phyloP scores from a whole-genome alignment of 805 yeast species.

The Suhomyces pyralidae region DNA sequence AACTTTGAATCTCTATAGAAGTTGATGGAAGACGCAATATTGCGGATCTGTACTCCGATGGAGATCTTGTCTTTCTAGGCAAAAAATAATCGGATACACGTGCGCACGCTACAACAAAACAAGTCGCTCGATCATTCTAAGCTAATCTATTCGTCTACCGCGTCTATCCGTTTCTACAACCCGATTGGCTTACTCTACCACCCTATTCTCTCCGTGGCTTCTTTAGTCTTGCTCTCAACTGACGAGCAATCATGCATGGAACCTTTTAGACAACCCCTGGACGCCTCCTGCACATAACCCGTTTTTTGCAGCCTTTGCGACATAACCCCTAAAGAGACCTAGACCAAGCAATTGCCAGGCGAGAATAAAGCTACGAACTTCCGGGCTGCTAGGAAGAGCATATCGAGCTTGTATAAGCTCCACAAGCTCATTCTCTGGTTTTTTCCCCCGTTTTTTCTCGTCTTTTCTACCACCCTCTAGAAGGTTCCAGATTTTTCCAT shows the following conservation, averaged over 20 bases:
- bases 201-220: too few relatives aligned
- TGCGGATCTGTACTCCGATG: too few relatives aligned
- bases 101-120: too few relatives aligned
- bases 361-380: background rate
- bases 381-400: background rate
- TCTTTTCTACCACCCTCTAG: constrained; percentile 3
- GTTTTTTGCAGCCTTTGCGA: background rate
- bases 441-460: background rate
- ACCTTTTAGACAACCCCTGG: background rate
- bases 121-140: too few relatives aligned
- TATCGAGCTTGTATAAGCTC: background rate
- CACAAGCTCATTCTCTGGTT: background rate
- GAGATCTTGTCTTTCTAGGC: too few relatives aligned
- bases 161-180: too few relatives aligned
- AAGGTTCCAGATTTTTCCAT: constrained; percentile 2
- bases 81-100: too few relatives aligned
- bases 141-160: too few relatives aligned
- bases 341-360: background rate
- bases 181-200: too few relatives aligned
- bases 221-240: too few relatives aligned
- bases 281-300: background rate
- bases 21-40: too few relatives aligned
- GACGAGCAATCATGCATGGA: background rate
- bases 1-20: too few relatives aligned
- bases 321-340: background rate